Base-by-base conservation (phyloP, 225 moss, liverwort and hornwort genomes). In the Physcomitrellopsis africana region DNA sequence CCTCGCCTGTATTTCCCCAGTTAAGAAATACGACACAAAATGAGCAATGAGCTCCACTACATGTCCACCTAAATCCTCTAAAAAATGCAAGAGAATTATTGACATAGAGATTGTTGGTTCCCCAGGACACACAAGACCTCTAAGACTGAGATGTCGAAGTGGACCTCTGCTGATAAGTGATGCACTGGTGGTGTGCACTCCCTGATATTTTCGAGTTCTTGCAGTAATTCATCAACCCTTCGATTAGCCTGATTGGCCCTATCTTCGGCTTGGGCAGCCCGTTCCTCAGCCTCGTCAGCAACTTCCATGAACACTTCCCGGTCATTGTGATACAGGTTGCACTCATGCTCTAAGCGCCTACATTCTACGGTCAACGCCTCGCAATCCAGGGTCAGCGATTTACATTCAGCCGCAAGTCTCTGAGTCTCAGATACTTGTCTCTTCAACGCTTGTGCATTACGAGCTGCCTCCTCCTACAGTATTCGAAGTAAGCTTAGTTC, bases 251-350 rank as follows among this genome's bases (percentile, higher is more conserved):
- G 89, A 22, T 65, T 74, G 17, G 89, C 92, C 72, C 87, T 83
- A 26, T 96, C 93, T 47, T 96, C 87, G 5, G 96, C 93, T 74
- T 83, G 84, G 29, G 93, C 96, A 23, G 96, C 93, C 32, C 96
- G 83, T 81, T 96, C 93, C 72, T 96, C 96, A 3, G 96, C 96
- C 72, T 96, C 96, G 67, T 93, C 93, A 5, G 96, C 93, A 32
- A 86, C 93, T 85, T 93, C 93, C 96, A 92, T 93, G 47, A 96
- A 96, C 4, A 93, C 90, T 65, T 96, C 96, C 44, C 93, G 87
- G 41, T 96, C 96, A 45, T 93, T 93, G 74, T 96, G 90, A 72
- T 92, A 96, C 74, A 96, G 67, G n/a, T 77, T 74, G 66, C 93
- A 93, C 81, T 96, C 96, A 11, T 85, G 90, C 51, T 96, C 92